Evolutionary conservation across 2,329 filamentous ascomycete species (phyloP), one percentile per base, ranked within the genome.

Genomic region (Knoxdaviesia capensis): DNA sequence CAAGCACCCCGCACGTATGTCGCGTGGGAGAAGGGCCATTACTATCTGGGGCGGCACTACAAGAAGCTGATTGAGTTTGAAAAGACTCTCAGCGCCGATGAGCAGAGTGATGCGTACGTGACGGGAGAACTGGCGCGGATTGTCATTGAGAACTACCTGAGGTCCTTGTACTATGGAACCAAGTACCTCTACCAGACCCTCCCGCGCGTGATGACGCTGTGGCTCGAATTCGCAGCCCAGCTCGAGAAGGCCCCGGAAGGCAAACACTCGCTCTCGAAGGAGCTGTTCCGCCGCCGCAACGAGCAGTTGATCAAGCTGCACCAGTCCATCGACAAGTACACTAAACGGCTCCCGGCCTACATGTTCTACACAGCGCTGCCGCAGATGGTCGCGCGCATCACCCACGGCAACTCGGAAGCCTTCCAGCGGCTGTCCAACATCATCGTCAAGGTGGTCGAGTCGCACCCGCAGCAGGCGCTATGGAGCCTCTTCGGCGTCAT

Each of bases 101-200:
- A 87, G 48, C 86, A 94, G 57, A 77, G 71, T 36, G 79, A 86
- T 42, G 67, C 72, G 45, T 86, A 77, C 51, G 60, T 90, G 43
- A 82, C 74, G 7, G 92, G 90, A 35, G 87, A 94, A 55, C 74
- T 79, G 20, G 77, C 85, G 2, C 86, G 87, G 53, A 69, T 94
- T 10, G 83, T 98, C 34, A 83, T 96, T 48, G 86, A 94, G 52
- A 94, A 93, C 54, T 94, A 93, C 53, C 66, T 94, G 38, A 75
- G 88, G 31, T 92, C 87, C 3, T 69, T 94, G 38, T 76, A 77
- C 31, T 88, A 79, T 49, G 90, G 90, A 32, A 90, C 85, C 39
- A 98, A 96, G 59, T 94, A 96, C 57, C 74, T 94, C 37, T 93
- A 94, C 52, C 87, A 96, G 57, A 94, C 87, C 0, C 65, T 98